Base-by-base conservation (phyloP, 176 grass and related monocot genomes). In the Zea luxurians region DNA sequence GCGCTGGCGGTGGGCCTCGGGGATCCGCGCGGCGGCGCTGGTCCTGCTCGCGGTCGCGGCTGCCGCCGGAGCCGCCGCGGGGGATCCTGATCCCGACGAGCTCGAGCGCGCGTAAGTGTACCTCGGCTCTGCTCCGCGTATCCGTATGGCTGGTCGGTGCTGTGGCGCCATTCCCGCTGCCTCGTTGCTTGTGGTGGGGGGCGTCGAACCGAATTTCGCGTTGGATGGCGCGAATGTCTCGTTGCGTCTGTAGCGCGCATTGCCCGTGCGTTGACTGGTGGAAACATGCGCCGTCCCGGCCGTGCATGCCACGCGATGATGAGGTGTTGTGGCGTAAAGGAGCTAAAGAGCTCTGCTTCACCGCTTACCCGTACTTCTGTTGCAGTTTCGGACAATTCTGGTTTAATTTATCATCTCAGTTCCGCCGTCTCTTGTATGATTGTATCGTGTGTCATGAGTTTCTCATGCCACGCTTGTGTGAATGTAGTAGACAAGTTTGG, bases 41-140 rank as follows among this genome's bases (percentile, higher is more conserved):
- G 50, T 89, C 37, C 79, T 79, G 63, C 73, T 89, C 72, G 75
- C 68, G 47, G 76, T 60, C 12, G 54, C 47, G 13, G 74, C 72
- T 41, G 80, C 58, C 15, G 54, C 55, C 45, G 48, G 69, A 36
- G 46, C 48, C 15, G 80, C 74, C 5, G 35, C 35, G n/a, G 82
- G 86, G 46, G 75, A 75, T 80, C 78, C 82, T 80, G 92, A 95
- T 80, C 84, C 86, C 7, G 86, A 85, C 49, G 86, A 91, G 71
- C 68, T 91, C 43, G 81, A 95, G 58, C 89, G 92, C 82, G 92
- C 92, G 92, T 95, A 83, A 95, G 92, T 87, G 27, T 27, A 27
- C 17, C 11, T 10, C 34, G 40, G 36, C 68, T 71, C 42, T 13
- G 61, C 41, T 16, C 42, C 0, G 15, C 9, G 7, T 8, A 9